Percentiles rank a stretch among this genome's conserved stretches.
Evolutionary conservation across 306 rosid species (phyloP).

Genomic region (Mimosa bimucronata): DNA sequence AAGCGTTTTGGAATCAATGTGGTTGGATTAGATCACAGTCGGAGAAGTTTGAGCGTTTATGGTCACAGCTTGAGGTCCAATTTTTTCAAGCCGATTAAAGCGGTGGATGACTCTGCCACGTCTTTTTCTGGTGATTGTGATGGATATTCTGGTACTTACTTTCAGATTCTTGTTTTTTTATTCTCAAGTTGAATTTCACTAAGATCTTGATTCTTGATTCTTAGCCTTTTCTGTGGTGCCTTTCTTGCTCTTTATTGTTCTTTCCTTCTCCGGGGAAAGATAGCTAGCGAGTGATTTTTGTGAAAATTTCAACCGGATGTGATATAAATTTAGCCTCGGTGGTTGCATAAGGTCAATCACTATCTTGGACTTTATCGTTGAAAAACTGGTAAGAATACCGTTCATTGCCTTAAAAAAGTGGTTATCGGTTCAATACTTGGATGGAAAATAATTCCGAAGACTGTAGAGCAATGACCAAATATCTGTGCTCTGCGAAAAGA

Average conservation of each 20-base stretch:
- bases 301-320: conserved; percentile 24
- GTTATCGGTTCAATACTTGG: conserved; percentile 25
- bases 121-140: conserved; percentile 25
- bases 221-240: conserved; percentile 10
- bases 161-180: conserved; percentile 6
- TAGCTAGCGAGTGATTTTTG: background rate
- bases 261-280: background rate
- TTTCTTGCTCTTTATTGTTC: conserved; percentile 1
- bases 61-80: conserved; percentile 40
- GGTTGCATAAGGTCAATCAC: conserved; percentile 14
- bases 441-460: conserved; percentile 18
- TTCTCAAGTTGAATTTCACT: conserved; percentile 1
- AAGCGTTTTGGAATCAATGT: conserved; percentile 48
- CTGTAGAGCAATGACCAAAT: conserved; percentile 19
- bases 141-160: conserved; percentile 53
- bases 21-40: conserved; percentile 41
- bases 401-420: background rate
- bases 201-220: conserved; percentile 35
- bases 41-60: conserved; percentile 31
- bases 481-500: conserved; percentile 3
- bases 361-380: conserved; percentile 21
- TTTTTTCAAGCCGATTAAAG: conserved; percentile 48
- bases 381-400: conserved; percentile 15
- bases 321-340: conserved; percentile 13
- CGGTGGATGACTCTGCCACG: conserved; percentile 41